Evolutionary conservation across 306 rosid species (phyloP), one percentile per base, ranked within the genome.

Genomic region (Quillaja saponaria): DNA sequence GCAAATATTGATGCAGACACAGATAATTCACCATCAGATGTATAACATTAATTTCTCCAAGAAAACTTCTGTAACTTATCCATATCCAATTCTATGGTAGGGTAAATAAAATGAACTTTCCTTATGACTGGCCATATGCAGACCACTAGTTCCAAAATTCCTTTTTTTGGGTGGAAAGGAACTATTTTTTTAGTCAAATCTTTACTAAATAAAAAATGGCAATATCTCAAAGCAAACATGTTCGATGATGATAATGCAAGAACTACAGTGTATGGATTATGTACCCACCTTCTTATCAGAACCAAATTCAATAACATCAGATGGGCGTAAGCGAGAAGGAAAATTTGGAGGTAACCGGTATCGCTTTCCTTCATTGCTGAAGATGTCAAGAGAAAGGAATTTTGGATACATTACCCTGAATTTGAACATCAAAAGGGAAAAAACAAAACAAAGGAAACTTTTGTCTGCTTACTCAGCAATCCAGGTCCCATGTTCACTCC

Each of bases 401-500:
- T 35, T 31, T 25, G 5, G 31, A 25, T 25, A 12, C 13, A 39
- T 8, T 2, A 39, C 6, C 2, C 7, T 39, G 12, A 2, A 12
- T 39, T 39, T 39, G 44, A 39, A 8, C 44, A 39, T 8, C 44
- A 39, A 12, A 46, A 7, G 17, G 1, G 39, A 15, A 15, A 51
- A 19, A 54, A 42, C 12, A 10, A 13, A 35, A 50, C 17, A 51
- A 39, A 19, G 37, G 37, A 52, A 50, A 21, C 13, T 21, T 5
- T 56, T 67, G 68, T 53, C 39, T 34, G 81, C 98, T 84, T 78
- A 89, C 99, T 92, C 80, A 0, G 82, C 49, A 58, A 92, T 72
- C 96, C 99, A 92, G 56, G 96, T 86, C 49, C 99, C 96, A 69
- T 81, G 54, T 58, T 81, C 63, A 41, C 95, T 89, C 20, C 68